Percentiles rank a stretch among this genome's conserved stretches.
Conservation (phyloP, 768 basidiomycete genomes). For the Agaricus bisporus region DNA sequence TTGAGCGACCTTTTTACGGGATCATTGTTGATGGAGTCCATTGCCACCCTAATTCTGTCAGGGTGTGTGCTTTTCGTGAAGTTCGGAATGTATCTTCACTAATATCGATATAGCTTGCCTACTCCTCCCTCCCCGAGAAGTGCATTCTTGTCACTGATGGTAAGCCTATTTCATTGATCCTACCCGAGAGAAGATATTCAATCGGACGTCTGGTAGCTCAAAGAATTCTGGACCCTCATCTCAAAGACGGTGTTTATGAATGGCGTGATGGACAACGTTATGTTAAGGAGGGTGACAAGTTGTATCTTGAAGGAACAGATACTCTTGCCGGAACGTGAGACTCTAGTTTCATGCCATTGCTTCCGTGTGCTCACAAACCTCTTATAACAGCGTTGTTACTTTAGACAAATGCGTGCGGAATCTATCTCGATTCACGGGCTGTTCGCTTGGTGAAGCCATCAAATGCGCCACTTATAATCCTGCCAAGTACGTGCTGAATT, state of each 20-base stretch:
- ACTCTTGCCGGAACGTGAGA: slow-evolving; percentile 84
- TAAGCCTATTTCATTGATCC: slow-evolving; percentile 24
- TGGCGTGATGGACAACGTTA: slow-evolving; percentile 84
- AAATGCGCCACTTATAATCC: slow-evolving; percentile 84
- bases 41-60: slow-evolving; percentile 84
- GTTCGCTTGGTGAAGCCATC: slow-evolving; percentile 78
- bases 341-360: slow-evolving; percentile 8
- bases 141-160: slow-evolving; percentile 90
- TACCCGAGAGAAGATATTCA: background rate
- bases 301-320: slow-evolving; percentile 79
- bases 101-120: slow-evolving; percentile 56
- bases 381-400: slow-evolving; percentile 57
- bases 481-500: slow-evolving; percentile 48
- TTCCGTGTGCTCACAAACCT: background rate
- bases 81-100: background rate
- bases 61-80: slow-evolving; percentile 40
- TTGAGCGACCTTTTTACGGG: slow-evolving; percentile 75
- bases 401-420: slow-evolving; percentile 84
- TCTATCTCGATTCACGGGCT: slow-evolving; percentile 77
- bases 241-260: slow-evolving; percentile 78
- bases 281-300: slow-evolving; percentile 73
- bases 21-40: slow-evolving; percentile 91
- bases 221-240: slow-evolving; percentile 80
- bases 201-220: slow-evolving; percentile 45
- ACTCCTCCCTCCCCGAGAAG: slow-evolving; percentile 75